Evolutionary conservation across 352 stramenopile species (phyloP).

Genomic region (Phytophthora nicotianae): DNA sequence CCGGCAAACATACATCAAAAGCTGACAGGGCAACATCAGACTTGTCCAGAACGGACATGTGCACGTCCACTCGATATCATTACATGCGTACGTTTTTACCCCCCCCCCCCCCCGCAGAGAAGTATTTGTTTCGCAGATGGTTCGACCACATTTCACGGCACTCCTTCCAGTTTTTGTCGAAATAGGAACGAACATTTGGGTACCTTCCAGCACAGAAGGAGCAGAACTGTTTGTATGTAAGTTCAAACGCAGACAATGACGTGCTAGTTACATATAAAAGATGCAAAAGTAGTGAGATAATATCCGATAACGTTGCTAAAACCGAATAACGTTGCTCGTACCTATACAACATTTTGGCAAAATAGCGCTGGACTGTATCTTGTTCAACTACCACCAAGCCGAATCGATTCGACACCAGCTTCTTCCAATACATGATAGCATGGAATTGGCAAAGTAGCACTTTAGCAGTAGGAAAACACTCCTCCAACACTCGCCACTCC

Average conservation of each 20-base stretch:
- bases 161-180: conserved; percentile 1
- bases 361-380: not conserved
- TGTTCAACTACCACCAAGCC: not conserved
- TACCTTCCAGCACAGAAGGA: not conserved
- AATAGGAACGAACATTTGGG: not conserved
- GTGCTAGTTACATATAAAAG: not conserved
- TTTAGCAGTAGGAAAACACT: not conserved
- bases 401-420: not conserved
- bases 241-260: not conserved
- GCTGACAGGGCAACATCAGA: not conserved
- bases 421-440: not conserved
- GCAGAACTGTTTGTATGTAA: not conserved
- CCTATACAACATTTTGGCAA: conserved; percentile 1
- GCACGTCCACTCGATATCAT: not conserved
- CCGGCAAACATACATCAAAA: not conserved
- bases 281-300: not conserved
- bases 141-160: not conserved
- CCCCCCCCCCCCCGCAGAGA: not conserved
- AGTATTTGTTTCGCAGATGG: not conserved
- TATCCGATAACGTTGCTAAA: not conserved
- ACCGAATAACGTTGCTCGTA: no score
- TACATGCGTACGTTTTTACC: not conserved
- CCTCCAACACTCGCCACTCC: not conserved
- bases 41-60: not conserved
- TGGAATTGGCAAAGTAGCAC: not conserved